phyloP scores from a whole-genome alignment of 164 flowering plant genomes.

The Chimonanthus praecox region DNA sequence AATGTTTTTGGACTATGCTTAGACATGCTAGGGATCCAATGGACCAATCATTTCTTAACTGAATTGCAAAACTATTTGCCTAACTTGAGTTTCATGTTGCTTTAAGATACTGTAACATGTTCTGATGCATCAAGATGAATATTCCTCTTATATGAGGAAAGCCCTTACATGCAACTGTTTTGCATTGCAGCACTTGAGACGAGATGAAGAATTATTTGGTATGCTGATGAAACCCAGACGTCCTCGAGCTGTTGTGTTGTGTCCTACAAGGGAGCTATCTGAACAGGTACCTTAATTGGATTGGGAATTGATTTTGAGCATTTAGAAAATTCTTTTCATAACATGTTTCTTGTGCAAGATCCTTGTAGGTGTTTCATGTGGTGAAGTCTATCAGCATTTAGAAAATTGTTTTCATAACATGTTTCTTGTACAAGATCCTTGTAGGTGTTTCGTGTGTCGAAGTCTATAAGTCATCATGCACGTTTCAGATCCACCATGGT shows the following conservation, averaged over 20 bases:
- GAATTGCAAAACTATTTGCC: too few species aligned
- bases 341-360: neutral
- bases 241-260: slow-evolving; percentile 88
- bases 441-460: slow-evolving; percentile 90
- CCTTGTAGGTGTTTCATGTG: slow-evolving; percentile 78
- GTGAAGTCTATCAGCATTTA: slow-evolving; percentile 61
- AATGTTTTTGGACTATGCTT: too few species aligned
- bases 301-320: neutral
- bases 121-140: neutral
- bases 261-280: slow-evolving; percentile 93
- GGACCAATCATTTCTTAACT: too few species aligned
- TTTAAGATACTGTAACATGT: neutral
- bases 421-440: slow-evolving; percentile 7
- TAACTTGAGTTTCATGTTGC: neutral
- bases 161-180: neutral
- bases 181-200: slow-evolving; percentile 59
- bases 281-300: slow-evolving; percentile 60
- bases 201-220: slow-evolving; percentile 63
- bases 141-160: neutral
- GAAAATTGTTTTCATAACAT: too few species aligned
- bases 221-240: slow-evolving; percentile 85
- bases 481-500: slow-evolving; percentile 88
- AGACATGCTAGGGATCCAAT: too few species aligned
- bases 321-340: neutral
- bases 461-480: slow-evolving; percentile 93